Percentiles rank a stretch among this genome's conserved stretches.
phyloP scores from a whole-genome alignment of 805 yeast genomes.

The Saccharomycodes ludwigii region DNA sequence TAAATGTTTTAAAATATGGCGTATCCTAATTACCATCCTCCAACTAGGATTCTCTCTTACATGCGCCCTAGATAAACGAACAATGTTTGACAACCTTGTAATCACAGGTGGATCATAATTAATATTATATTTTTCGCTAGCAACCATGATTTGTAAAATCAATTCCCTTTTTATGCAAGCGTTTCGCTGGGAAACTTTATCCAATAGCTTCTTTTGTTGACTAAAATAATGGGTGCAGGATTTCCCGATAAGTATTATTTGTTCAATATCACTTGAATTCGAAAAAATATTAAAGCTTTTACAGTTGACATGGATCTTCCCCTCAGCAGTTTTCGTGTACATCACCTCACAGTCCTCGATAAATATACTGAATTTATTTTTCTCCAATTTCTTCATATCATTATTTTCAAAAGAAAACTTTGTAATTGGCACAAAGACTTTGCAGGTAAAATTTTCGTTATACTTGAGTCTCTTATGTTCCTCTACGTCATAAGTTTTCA shows the following conservation, averaged over 20 bases:
- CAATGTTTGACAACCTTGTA: conserved; percentile 76
- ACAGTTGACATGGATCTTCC: conserved; percentile 34
- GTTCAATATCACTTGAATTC: conserved; percentile 5
- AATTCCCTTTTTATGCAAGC: conserved; percentile 21
- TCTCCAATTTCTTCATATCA: no score
- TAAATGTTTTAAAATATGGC: conserved; percentile 55
- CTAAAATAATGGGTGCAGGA: conserved; percentile 6
- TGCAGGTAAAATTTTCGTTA: no score
- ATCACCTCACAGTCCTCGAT: no score
- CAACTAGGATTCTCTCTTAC: conserved; percentile 75
- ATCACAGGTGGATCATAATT: conserved; percentile 82
- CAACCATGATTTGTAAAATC: conserved; percentile 31
- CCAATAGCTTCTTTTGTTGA: not conserved
- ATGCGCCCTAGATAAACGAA: conserved; percentile 60
- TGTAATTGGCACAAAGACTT: no score
- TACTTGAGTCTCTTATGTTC: no score
- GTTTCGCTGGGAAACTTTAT: not conserved
- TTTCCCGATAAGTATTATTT: conserved; percentile 4
- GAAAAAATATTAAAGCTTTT: conserved; percentile 32
- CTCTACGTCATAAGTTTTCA: no score
- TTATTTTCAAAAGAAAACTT: no score
- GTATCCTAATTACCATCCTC: conserved; percentile 68
- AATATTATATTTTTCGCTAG: conserved; percentile 39
- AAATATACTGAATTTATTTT: no score
- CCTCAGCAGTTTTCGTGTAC: no score